phyloP scores from a whole-genome alignment of 2,329 filamentous ascomycete genomes.

The Uncinocarpus reesii region DNA sequence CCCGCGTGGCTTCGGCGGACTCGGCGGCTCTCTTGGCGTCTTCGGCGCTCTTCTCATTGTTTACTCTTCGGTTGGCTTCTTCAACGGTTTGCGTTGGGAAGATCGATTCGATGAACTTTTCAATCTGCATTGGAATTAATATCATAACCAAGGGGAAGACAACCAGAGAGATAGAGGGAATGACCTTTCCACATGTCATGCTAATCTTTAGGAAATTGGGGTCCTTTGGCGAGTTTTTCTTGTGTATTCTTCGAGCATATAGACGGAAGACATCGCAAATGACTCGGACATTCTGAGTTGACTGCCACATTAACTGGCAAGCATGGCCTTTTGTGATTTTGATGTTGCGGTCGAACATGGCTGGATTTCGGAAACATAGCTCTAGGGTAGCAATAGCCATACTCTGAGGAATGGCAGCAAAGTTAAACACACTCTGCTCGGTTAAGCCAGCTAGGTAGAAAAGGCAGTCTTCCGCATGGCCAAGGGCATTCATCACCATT shows the following conservation, averaged over 20 bases:
- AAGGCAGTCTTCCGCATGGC: constrained; percentile 83
- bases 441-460: constrained; percentile 93
- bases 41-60: constrained; percentile 47
- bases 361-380: constrained; percentile 80
- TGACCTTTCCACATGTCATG: constrained; percentile 73
- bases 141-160: neutral
- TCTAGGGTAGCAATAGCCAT: constrained; percentile 97
- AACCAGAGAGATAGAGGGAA: constrained; percentile 18
- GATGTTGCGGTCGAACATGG: constrained; percentile 74
- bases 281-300: constrained; percentile 75
- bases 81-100: constrained; percentile 76
- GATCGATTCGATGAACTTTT: constrained; percentile 88
- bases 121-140: constrained; percentile 49
- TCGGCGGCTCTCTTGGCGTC: constrained; percentile 39
- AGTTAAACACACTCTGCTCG: constrained; percentile 98
- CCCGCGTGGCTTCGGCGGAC: constrained; percentile 43
- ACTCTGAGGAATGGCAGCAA: constrained; percentile 87
- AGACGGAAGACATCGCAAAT: constrained; percentile 72
- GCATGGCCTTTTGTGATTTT: constrained; percentile 96
- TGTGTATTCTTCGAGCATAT: constrained; percentile 71
- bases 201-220: constrained; percentile 90
- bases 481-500: constrained; percentile 84
- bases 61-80: constrained; percentile 37
- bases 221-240: constrained; percentile 88
- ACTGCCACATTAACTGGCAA: constrained; percentile 82